Percentiles rank a stretch among this genome's conserved stretches.
Evolutionary conservation across 1,284 basidiomycete genomes (phyloP).

Genomic region (Apiotrichum montevideense): DNA sequence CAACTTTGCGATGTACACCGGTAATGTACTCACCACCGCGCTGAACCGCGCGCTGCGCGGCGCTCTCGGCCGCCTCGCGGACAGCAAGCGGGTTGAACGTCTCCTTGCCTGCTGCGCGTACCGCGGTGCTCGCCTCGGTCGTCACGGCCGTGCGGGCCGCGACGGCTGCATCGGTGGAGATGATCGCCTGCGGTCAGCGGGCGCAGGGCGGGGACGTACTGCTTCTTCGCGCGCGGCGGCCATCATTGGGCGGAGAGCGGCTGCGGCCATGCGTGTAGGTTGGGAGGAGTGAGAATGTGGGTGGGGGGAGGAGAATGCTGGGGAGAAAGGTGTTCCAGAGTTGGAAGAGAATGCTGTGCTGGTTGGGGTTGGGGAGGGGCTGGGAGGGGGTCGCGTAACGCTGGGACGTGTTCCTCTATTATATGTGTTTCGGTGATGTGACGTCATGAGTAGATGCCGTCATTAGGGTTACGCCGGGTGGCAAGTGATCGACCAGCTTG

Average conservation of each 20-base stretch:
- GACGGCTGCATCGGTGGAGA: slow-evolving; percentile 26
- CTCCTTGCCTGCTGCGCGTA: slow-evolving; percentile 19
- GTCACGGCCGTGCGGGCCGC: slow-evolving; percentile 25
- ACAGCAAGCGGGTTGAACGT: slow-evolving; percentile 32
- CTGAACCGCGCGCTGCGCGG: slow-evolving; percentile 20
- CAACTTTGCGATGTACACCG: too few relatives aligned
- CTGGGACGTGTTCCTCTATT: too few relatives aligned
- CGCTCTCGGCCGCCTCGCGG: slow-evolving; percentile 31
- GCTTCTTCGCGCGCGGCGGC: slow-evolving; percentile 37
- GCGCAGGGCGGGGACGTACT: neutral
- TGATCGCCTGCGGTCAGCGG: slow-evolving; percentile 6
- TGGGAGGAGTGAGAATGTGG: too few relatives aligned
- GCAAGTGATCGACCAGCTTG: too few relatives aligned
- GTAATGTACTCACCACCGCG: slow-evolving; percentile 6
- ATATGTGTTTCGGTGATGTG: too few relatives aligned
- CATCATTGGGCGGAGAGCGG: slow-evolving; percentile 34
- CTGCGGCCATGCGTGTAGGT: slow-evolving; percentile 11
- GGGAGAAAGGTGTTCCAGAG: too few relatives aligned
- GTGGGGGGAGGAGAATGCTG: too few relatives aligned
- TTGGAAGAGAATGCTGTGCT: too few relatives aligned
- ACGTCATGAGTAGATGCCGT: too few relatives aligned
- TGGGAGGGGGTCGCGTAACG: too few relatives aligned
- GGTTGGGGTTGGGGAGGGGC: too few relatives aligned
- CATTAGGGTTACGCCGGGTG: too few relatives aligned
- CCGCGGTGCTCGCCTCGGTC: slow-evolving; percentile 23